Evolutionary conservation across 2,329 filamentous ascomycete species (phyloP).

Genomic region (Coniochaeta sp.): DNA sequence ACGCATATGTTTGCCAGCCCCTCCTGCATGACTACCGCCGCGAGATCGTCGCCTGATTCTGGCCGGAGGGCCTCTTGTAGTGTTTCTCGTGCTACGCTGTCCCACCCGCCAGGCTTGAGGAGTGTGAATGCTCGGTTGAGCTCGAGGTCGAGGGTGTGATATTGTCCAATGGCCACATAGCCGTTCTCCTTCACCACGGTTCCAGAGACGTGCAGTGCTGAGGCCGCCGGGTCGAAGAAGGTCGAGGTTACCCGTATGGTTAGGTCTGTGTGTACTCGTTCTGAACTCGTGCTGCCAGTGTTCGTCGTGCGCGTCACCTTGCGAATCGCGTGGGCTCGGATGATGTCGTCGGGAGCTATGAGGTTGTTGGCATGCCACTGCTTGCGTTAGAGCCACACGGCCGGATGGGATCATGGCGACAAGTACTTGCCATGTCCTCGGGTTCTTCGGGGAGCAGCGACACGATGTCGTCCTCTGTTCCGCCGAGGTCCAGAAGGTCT

Average conservation of each 20-base stretch:
- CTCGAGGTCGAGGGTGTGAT: slow-evolving; percentile 70
- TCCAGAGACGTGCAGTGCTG: slow-evolving; percentile 49
- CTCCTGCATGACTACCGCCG: slow-evolving; percentile 91
- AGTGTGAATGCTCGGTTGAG: slow-evolving; percentile 81
- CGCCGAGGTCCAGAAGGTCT: background rate
- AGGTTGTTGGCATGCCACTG: slow-evolving; percentile 55
- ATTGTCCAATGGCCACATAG: slow-evolving; percentile 44
- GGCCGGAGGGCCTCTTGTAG: slow-evolving; percentile 73
- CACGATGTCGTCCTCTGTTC: slow-evolving; percentile 25
- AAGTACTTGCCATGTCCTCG: slow-evolving; percentile 26
- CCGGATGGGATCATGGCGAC: background rate
- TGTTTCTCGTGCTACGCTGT: slow-evolving; percentile 74
- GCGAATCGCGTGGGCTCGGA: slow-evolving; percentile 47
- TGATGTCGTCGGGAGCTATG: slow-evolving; percentile 43
- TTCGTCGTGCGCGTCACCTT: slow-evolving; percentile 41
- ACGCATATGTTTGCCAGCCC: slow-evolving; percentile 76
- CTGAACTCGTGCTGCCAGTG: slow-evolving; percentile 37
- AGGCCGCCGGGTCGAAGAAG: slow-evolving; percentile 49
- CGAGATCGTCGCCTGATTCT: slow-evolving; percentile 72
- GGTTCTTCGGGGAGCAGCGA: slow-evolving; percentile 29
- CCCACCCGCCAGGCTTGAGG: slow-evolving; percentile 82
- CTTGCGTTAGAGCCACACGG: background rate
- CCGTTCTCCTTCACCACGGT: slow-evolving; percentile 44
- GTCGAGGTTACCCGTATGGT: slow-evolving; percentile 48
- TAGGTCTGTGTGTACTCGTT: slow-evolving; percentile 50